Percentiles rank a stretch among this genome's conserved stretches.
Conservation (phyloP, 345 rosid genomes). For the Salix koriyanagi region DNA sequence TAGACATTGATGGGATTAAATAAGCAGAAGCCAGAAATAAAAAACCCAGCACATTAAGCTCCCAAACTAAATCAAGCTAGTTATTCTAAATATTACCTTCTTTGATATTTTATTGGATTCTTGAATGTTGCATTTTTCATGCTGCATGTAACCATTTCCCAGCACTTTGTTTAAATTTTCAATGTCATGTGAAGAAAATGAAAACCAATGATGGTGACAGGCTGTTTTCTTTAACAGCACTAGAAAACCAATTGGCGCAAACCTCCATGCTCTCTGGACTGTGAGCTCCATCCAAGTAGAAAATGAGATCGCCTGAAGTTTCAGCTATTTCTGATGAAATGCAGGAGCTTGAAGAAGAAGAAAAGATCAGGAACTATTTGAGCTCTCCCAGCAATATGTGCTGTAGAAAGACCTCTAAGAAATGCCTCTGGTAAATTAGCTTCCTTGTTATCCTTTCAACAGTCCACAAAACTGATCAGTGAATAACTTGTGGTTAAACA, state of each 20-base stretch:
- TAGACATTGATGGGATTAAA: not conserved
- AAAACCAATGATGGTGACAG: slow-evolving; percentile 18
- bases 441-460: slow-evolving; percentile 35
- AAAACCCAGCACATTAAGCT: not conserved
- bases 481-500: slow-evolving; percentile 9
- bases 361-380: slow-evolving; percentile 57
- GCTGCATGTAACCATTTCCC: slow-evolving; percentile 38
- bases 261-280: slow-evolving; percentile 97
- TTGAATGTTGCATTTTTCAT: slow-evolving; percentile 16
- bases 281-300: slow-evolving; percentile 96
- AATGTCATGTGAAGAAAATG: slow-evolving; percentile 19
- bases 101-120: slow-evolving; percentile 42
- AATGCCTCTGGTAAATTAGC: slow-evolving; percentile 54
- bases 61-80: not conserved
- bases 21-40: not conserved
- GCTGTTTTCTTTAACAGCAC: slow-evolving; percentile 40
- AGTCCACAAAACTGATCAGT: slow-evolving; percentile 14
- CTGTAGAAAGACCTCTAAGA: slow-evolving; percentile 74
- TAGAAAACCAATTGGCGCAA: slow-evolving; percentile 84
- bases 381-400: slow-evolving; percentile 77
- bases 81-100: slow-evolving; percentile 43
- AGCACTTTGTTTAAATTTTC: slow-evolving; percentile 15
- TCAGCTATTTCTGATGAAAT: slow-evolving; percentile 26
- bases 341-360: slow-evolving; percentile 24
- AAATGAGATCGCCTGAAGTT: slow-evolving; percentile 57